Evolutionary conservation across 1,284 basidiomycete genomes (phyloP), one percentile per base, ranked within the genome.

Genomic region (Cystobasidium slooffiae): DNA sequence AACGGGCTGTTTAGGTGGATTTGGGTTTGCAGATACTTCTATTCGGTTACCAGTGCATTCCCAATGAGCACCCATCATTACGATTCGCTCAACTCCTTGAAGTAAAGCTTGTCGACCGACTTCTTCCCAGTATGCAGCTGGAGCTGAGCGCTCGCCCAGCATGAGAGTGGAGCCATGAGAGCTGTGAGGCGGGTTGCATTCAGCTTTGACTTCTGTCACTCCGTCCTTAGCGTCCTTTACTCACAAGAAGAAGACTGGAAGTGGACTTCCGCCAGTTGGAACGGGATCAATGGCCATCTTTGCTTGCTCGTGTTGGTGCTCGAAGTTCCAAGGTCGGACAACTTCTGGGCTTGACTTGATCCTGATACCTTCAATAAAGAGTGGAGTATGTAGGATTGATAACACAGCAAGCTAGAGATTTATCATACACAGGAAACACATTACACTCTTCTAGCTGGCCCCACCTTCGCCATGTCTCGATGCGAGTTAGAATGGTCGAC

Each of bases 41-140:
- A 80, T 75, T 39, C 76, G 72, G 24, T 79, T 75, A 20, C 68
- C 76, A n/a, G 67, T 67, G 1, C 77, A 76, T 43, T 79, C 76
- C 79, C 79, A 80, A 58, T 80, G 78, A 3, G 79, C 79, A 7
- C 79, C 79, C 78, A 80, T 79, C 67, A 79, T 76, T 52, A 80
- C 76, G 53, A 80, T 75, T 1, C 76, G 59, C 68, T 80, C 76
- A n/a, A 80, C 77, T 8, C 79, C 79, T 14, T 76, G 77, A 41
- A 55, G 64, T 37, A 78, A 72, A 10, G 79, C 79, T 63, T 77
- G 75, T 6, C 76, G 72, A 14, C 79, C 79, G 51, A 79, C 76
- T 67, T 78, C 53, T 66, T 78, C 78, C 79, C 79, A 80, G 75
- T 78, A 77, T 8, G 68, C 72, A 16, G 79, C 79, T 18, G 78